Evolutionary conservation across 352 stramenopile genomes (phyloP), one percentile per base, ranked within the genome.

Genomic region (Phytophthora megakarya): DNA sequence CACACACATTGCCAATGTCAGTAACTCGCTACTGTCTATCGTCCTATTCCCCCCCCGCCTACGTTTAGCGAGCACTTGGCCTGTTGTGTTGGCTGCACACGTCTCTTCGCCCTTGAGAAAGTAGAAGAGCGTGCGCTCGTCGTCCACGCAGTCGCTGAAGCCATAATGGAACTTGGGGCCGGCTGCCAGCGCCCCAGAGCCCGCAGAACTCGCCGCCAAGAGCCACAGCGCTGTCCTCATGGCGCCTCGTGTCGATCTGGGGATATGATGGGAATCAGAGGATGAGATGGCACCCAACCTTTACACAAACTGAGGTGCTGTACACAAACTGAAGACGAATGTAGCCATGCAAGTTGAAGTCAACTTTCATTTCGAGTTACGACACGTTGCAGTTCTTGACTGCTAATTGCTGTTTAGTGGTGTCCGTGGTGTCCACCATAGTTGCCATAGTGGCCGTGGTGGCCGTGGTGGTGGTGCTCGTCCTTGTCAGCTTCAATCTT

Each of bases 131-230:
- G 83, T 77, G 40, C 82, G 86, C 67, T 78, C 56, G 60, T 90
- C 80, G 54, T 91, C 75, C n/a, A 91, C 78, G 61, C 84, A 95
- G 65, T 92, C 84, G 60, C 82, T 84, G 50, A 92, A 95, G 64
- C 84, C 86, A 48, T 93, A 95, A 40, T 62, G 65, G 51, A 88
- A 84, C 26, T 66, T 60, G 18, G 57, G 47, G 7, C 35, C 32
- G 3, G 44, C 26, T 9, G 62, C 56, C 1, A 49, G 12, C 7
- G 25, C 30, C n/a, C 32, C 33, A 47, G 23, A 52, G 19, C 40
- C 45, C 22, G 40, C 52, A 16, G 32, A 40, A 9, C 33, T 43
- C 33, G 22, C 28, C 0, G 42, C 33, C 15, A 70, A 4, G 3
- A 68, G 56, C 54, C 43, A 56, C 42, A 8, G 22, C n/a, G 25